Evolutionary conservation across 2,329 filamentous ascomycete species (phyloP).

Genomic region (Cadophora gregata): DNA sequence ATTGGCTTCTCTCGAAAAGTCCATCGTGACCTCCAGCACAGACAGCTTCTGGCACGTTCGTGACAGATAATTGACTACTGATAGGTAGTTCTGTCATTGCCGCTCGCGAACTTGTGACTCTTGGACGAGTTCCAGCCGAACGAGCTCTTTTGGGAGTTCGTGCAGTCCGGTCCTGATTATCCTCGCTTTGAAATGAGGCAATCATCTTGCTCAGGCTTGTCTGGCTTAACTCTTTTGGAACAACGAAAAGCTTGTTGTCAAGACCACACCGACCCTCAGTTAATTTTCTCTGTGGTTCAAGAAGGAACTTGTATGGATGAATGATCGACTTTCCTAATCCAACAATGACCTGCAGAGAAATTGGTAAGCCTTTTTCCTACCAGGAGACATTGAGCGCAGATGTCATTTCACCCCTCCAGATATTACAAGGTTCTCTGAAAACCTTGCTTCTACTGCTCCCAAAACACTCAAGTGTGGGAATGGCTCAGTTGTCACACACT

Average conservation of each 20-base stretch:
- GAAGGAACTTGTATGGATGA: not conserved
- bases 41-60: not conserved
- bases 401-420: not conserved
- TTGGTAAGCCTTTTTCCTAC: not conserved
- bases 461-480: not conserved
- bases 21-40: conserved; percentile 6
- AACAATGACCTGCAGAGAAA: conserved; percentile 20
- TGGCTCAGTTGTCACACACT: no score
- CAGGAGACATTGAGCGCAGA: not conserved
- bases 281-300: conserved; percentile 21
- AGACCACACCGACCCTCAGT: conserved; percentile 17
- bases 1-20: not conserved
- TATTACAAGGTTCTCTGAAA: not conserved
- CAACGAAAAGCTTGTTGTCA: conserved; percentile 11
- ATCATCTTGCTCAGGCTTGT: conserved; percentile 1
- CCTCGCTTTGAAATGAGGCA: conserved; percentile 13
- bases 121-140: not conserved
- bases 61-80: not conserved
- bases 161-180: not conserved
- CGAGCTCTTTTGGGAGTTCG: not conserved
- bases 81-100: not conserved
- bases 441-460: not conserved
- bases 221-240: conserved; percentile 23
- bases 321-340: conserved; percentile 22
- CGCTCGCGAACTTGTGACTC: not conserved